Evolutionary conservation across 805 yeast genomes (phyloP).

Genomic region (Hanseniaspora mollemarum): DNA sequence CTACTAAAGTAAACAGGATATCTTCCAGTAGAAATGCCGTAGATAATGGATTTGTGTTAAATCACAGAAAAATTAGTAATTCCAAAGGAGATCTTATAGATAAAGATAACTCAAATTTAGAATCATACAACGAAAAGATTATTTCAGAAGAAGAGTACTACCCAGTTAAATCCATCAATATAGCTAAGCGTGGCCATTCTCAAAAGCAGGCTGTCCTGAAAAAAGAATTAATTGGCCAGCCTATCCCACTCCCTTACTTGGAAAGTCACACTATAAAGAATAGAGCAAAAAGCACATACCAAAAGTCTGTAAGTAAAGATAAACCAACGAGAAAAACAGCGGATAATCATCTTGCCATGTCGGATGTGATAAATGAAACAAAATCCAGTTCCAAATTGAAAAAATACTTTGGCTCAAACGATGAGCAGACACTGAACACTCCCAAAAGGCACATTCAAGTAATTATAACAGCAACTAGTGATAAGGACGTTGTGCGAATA

Average conservation of each 20-base stretch:
- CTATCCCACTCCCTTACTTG: slow-evolving; percentile 33
- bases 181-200: not conserved
- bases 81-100: not conserved
- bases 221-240: slow-evolving; percentile 28
- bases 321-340: slow-evolving; percentile 18
- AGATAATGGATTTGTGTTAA: not conserved
- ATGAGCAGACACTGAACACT: not conserved
- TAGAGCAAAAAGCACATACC: not conserved
- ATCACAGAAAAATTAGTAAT: not conserved
- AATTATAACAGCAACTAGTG: slow-evolving; percentile 14
- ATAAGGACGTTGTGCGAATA: slow-evolving; percentile 8
- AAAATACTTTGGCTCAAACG: not conserved
- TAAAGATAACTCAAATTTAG: no score
- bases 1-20: not conserved
- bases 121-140: no score
- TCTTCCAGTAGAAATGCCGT: not conserved
- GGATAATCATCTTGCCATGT: not conserved
- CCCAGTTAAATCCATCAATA: not conserved
- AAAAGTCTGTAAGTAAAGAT: slow-evolving; percentile 20
- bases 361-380: not conserved
- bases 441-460: slow-evolving; percentile 20
- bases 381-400: not conserved
- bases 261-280: slow-evolving; percentile 5
- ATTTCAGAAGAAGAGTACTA: no score
- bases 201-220: not conserved